Evolutionary conservation across 2,329 filamentous ascomycete genomes (phyloP).

Genomic region (Penicillium sp.): DNA sequence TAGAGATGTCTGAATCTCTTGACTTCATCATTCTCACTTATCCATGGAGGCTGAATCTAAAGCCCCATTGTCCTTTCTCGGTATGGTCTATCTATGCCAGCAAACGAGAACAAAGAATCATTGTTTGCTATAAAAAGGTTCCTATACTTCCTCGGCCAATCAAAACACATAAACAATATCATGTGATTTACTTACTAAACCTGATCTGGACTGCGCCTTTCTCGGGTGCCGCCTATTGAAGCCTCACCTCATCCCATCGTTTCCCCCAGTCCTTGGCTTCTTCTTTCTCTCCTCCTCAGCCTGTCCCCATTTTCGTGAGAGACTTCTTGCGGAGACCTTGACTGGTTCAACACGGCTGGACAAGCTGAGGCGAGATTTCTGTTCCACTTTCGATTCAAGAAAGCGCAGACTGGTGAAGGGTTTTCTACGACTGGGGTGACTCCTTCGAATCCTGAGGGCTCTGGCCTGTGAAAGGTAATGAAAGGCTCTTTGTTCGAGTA

Average conservation of each 20-base stretch:
- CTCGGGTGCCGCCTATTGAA: conserved; percentile 1
- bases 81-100: neutral
- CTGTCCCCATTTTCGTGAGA: conserved; percentile 37
- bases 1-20: neutral
- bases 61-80: neutral
- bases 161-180: neutral
- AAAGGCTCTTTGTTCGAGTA: conserved; percentile 1
- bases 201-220: conserved; percentile 8
- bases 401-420: conserved; percentile 26
- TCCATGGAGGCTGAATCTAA: neutral
- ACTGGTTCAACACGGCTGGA: conserved; percentile 43
- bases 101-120: neutral
- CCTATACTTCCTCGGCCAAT: conserved; percentile 9
- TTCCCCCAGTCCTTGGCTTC: conserved; percentile 19
- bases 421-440: conserved; percentile 24
- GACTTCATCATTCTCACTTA: neutral
- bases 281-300: conserved; percentile 24
- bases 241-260: conserved; percentile 12
- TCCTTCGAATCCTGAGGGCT: conserved; percentile 12
- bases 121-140: neutral
- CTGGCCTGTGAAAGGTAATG: conserved; percentile 39
- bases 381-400: conserved; percentile 18
- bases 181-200: conserved; percentile 16
- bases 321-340: conserved; percentile 40
- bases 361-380: conserved; percentile 33